Base-by-base conservation (phyloP, 257 asterid species). In the Catharanthus roseus region DNA sequence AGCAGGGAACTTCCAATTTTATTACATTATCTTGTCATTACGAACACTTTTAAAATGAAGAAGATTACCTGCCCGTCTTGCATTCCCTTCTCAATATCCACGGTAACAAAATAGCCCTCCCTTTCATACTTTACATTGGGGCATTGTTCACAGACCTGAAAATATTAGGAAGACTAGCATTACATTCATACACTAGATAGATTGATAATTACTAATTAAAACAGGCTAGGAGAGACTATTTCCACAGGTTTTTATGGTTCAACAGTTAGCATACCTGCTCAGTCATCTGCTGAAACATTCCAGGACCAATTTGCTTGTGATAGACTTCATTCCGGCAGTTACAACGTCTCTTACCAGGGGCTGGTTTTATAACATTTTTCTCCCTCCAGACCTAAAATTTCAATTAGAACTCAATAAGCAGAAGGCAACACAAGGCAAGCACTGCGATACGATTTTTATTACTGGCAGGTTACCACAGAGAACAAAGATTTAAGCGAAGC, bases 271-370 rank as follows among this genome's bases (percentile, higher is more conserved):
- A 42, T 83, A 90, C 99, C 95, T 95, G 97, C 81, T 95, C 97
- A 8, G 99, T 95, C 99, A 91, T 91, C 88, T 95, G 99, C 84
- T 95, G 99, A 84, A 87, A 95, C 99, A 95, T 95, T 70, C 99
- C 99, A 0, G 97, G 99, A 65, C 99, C 99, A 78, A 95, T 89
- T 89, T 95, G 99, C 83, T 77, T 90, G 89, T 95, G 99, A 78
- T 95, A 89, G 73, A 95, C 97, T 83, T 95, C 99, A 77, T 95
- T 91, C 78, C 97, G 81, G 85, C 99, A 95, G 77, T 95, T 95
- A 83, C 99, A 95, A 36, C 86, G 90, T 80, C 99, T 90, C 89
- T 89, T 95, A 53, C 99, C 99, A 38, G 97, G 85, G 64, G 99
- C 97, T 12, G 97, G 93, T 82, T 95, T 95, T 69, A 89, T 75